Evolutionary conservation across 2,329 filamentous ascomycete species (phyloP).

Genomic region (Colletotrichum theobromicola): DNA sequence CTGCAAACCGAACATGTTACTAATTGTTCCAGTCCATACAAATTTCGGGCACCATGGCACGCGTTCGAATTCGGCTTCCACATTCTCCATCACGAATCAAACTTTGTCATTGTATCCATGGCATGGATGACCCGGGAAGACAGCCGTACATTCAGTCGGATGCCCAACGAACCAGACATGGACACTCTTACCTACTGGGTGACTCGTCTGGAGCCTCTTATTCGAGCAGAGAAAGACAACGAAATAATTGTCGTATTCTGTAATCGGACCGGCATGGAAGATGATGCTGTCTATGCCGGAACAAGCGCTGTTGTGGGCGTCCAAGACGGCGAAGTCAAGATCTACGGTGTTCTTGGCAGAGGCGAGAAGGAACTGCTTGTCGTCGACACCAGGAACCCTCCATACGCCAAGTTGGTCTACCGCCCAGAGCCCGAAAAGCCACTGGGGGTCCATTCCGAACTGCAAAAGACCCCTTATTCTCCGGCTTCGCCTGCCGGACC

Average conservation of each 20-base stretch:
- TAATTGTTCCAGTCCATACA: conserved; percentile 35
- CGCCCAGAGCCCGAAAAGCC: background rate
- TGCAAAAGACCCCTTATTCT: background rate
- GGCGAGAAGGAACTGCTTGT: conserved; percentile 71
- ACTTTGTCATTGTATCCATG: conserved; percentile 75
- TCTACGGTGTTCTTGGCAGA: conserved; percentile 76
- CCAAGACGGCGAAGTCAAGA: conserved; percentile 65
- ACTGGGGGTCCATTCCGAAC: background rate
- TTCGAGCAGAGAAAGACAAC: conserved; percentile 52
- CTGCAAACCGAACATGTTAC: too few species aligned
- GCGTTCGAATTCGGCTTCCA: conserved; percentile 56
- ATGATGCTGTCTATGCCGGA: conserved; percentile 71
- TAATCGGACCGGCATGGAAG: conserved; percentile 74
- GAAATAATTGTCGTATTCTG: conserved; percentile 71
- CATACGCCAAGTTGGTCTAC: conserved; percentile 50
- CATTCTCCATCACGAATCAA: conserved; percentile 58
- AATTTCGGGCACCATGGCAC: conserved; percentile 43
- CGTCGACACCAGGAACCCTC: conserved; percentile 62
- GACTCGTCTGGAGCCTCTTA: conserved; percentile 70
- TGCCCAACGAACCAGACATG: conserved; percentile 68
- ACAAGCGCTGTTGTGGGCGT: conserved; percentile 76
- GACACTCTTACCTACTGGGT: conserved; percentile 81
- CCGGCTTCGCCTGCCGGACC: background rate
- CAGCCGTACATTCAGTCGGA: conserved; percentile 48
- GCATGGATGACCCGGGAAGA: conserved; percentile 74